Conservation (phyloP, 2,329 filamentous ascomycete genomes). For the Botrytis fabae region DNA sequence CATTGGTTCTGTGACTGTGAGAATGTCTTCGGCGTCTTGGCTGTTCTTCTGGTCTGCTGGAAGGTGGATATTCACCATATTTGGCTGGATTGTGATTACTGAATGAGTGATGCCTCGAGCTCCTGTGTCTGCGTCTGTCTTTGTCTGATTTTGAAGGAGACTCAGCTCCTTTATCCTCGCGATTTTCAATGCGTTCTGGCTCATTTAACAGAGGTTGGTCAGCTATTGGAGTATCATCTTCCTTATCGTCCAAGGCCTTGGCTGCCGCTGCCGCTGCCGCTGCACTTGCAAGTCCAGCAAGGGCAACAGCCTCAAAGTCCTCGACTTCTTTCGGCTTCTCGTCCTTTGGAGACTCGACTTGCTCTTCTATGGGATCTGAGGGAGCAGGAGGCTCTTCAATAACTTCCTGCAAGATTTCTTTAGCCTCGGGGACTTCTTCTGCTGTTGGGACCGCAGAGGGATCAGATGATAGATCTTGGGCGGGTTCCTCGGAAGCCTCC, state of each 20-base stretch:
- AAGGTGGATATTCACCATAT: conserved; percentile 18
- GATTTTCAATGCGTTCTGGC: background rate
- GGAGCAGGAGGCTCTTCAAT: background rate
- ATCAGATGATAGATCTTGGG: background rate
- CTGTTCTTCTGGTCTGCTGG: conserved; percentile 18
- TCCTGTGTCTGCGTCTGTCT: conserved; percentile 20
- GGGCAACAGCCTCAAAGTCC: conserved; percentile 4
- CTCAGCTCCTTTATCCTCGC: conserved; percentile 10
- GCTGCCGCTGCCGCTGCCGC: background rate
- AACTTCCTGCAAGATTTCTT: conserved; percentile 3
- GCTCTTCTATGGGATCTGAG: background rate
- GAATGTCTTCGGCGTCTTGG: conserved; percentile 22
- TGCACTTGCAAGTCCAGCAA: conserved; percentile 18
- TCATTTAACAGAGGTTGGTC: background rate
- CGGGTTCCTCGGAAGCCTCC: background rate
- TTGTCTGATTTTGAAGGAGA: conserved; percentile 6
- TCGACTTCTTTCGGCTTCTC: background rate
- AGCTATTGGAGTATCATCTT: background rate
- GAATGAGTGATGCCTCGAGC: conserved; percentile 21
- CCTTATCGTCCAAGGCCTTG: background rate
- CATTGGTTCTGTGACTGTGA: conserved; percentile 10
- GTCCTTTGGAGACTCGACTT: background rate
- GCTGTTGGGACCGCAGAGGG: background rate
- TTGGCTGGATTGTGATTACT: conserved; percentile 13
- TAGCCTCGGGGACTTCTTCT: background rate